A percentile compares a stretch with the other conserved stretches of the same genome.
Conservation (phyloP, 768 basidiomycete species). For the Boletus sp. region DNA sequence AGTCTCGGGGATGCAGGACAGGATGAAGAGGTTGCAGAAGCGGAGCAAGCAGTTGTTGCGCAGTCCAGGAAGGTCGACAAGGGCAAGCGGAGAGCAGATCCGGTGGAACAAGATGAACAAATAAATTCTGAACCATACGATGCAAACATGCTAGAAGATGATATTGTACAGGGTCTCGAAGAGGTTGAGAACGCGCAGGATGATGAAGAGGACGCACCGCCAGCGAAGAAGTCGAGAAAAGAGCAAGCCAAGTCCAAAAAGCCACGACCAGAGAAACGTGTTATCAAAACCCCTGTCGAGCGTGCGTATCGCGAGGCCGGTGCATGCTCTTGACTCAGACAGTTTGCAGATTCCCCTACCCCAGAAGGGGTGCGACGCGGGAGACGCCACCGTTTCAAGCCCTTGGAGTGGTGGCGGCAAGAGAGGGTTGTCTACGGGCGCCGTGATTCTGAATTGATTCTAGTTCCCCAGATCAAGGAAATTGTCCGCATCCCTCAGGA, state of each 20-base stretch:
- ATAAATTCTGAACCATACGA: constrained; percentile 6
- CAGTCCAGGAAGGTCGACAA: constrained; percentile 30
- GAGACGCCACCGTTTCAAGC: constrained; percentile 60
- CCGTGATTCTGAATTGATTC: constrained; percentile 44
- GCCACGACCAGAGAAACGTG: constrained; percentile 23
- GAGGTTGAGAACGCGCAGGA: constrained; percentile 52
- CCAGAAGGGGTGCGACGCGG: constrained; percentile 65
- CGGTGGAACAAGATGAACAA: constrained; percentile 12
- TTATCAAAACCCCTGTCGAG: constrained; percentile 16
- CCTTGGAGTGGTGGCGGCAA: constrained; percentile 90
- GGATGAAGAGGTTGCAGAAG: constrained; percentile 26
- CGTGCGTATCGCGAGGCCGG: constrained; percentile 15
- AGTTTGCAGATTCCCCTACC: constrained; percentile 21
- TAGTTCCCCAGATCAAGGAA: constrained; percentile 65
- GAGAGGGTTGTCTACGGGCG: constrained; percentile 85
- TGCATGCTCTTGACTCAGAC: constrained; percentile 6
- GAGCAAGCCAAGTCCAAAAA: constrained; percentile 28
- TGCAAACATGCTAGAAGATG: constrained; percentile 38
- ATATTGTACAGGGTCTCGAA: constrained; percentile 41
- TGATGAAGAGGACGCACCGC: constrained; percentile 36
- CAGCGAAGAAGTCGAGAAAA: constrained; percentile 27
- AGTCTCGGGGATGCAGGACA: constrained; percentile 40
- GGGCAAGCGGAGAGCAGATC: constrained; percentile 40
- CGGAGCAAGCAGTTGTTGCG: constrained; percentile 32
- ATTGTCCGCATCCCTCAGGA: constrained; percentile 57